phyloP scores from a whole-genome alignment of 1,284 basidiomycete genomes.

The Melampsora larici-populina region DNA sequence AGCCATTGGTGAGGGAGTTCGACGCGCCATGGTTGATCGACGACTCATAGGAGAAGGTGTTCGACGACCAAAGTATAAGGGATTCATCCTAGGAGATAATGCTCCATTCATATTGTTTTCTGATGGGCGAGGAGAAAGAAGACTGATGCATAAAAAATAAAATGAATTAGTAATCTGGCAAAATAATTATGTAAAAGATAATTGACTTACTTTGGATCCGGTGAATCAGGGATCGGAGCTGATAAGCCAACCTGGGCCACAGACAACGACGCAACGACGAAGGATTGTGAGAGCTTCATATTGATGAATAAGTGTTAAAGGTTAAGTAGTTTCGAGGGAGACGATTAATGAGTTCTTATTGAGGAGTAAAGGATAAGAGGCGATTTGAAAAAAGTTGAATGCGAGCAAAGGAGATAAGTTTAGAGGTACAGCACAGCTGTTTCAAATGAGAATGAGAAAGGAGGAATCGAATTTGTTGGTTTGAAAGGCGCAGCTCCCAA shows the following conservation, averaged over 20 bases:
- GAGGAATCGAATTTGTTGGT: no score
- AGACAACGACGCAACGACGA: constrained; percentile 38
- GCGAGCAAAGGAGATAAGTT: neutral
- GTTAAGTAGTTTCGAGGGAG: neutral
- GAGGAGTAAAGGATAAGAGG: neutral
- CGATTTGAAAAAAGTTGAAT: no score
- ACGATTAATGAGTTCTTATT: neutral
- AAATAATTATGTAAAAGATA: neutral
- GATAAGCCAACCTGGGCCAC: constrained; percentile 34
- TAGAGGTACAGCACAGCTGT: neutral
- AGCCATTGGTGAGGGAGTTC: neutral
- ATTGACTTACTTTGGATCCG: constrained; percentile 9
- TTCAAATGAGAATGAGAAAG: no score
- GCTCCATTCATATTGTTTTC: neutral
- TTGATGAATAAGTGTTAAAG: neutral
- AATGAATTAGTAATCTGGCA: neutral
- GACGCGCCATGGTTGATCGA: neutral
- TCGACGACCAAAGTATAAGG: constrained; percentile 7
- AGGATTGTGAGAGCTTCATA: constrained; percentile 43
- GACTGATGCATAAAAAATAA: neutral
- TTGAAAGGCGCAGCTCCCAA: no score
- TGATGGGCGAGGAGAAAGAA: constrained; percentile 12
- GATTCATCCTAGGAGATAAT: neutral
- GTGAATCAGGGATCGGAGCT: constrained; percentile 16
- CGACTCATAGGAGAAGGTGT: neutral